Evolutionary conservation across 129 eudicot species (phyloP).

Genomic region (Solidago caesia): DNA sequence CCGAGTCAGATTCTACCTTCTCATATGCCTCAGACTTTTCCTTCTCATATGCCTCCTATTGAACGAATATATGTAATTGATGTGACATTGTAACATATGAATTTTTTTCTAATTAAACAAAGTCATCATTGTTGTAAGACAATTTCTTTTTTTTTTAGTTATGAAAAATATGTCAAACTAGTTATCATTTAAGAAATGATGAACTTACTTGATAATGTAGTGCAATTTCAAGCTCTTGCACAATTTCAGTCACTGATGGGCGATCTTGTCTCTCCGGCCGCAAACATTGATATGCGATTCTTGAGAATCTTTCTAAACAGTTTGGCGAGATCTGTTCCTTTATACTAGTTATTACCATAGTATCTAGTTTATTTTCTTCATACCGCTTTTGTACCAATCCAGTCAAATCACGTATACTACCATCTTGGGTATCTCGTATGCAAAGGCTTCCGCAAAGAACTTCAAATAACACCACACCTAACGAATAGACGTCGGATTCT

Average conservation of each 20-base stretch:
- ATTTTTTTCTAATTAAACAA: too few relatives aligned
- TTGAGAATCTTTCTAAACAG: background rate
- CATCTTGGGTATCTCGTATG: background rate
- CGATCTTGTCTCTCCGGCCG: background rate
- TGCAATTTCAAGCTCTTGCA: background rate
- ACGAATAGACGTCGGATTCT: background rate
- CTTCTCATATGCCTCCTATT: background rate
- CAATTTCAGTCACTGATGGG: background rate
- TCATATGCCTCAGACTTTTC: too few relatives aligned
- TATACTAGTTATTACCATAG: background rate
- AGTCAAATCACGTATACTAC: too few relatives aligned
- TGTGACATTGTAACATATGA: too few relatives aligned
- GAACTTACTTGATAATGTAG: background rate
- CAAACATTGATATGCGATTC: background rate
- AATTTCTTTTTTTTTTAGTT: background rate
- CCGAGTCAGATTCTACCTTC: background rate
- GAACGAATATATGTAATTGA: background rate
- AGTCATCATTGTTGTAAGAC: background rate
- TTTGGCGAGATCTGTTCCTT: background rate
- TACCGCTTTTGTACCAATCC: background rate
- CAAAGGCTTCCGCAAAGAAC: background rate
- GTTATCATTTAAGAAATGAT: background rate
- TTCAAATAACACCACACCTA: background rate
- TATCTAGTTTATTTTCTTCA: background rate
- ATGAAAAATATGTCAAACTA: background rate